These are phyloP conservation scores for Agastache rugosa DNA, from an alignment of 257 asterid species.

Conservation along the genomic window DNA sequence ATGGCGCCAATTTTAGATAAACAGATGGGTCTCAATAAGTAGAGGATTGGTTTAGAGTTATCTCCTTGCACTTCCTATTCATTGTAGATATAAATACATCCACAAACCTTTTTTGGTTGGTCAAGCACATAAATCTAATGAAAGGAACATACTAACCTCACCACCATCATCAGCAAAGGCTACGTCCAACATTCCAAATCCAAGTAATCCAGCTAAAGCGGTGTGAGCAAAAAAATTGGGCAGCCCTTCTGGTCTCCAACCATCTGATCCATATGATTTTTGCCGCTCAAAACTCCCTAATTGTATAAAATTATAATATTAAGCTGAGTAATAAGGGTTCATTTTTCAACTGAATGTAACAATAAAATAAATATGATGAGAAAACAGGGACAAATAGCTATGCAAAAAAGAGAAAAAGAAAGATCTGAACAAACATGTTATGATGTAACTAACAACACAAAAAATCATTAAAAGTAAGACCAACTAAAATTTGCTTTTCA, in stretches of 20 bases:
- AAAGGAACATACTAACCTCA: conserved; percentile 54
- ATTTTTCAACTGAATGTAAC: conserved; percentile 27
- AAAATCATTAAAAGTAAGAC: not conserved
- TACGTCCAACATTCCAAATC: conserved; percentile 61
- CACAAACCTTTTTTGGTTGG: not conserved
- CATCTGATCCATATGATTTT: conserved; percentile 29
- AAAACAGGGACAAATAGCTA: not conserved
- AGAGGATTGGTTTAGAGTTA: not conserved
- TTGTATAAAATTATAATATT: conserved; percentile 1
- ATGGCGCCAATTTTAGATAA: not conserved
- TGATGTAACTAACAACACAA: conserved; percentile 11
- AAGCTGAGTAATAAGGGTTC: not conserved
- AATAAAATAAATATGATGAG: not conserved
- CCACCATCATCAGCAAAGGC: conserved; percentile 74
- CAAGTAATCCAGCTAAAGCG: conserved; percentile 74
- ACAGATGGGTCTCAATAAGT: conserved; percentile 24
- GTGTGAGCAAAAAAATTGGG: conserved; percentile 43
- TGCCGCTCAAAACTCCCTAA: conserved; percentile 54
- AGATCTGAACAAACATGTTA: conserved; percentile 19
- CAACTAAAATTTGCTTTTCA: not conserved
- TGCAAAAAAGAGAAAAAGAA: not conserved
- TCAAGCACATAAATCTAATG: not conserved
- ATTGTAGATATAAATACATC: not conserved
- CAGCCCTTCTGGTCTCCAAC: conserved; percentile 18
- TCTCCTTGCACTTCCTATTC: not conserved